phyloP scores from a whole-genome alignment of 176 grass and related monocot species.

The Hordeum vulgare region MorexV3_pseudomolecules_assembly NC_058522.1:513149229-513149728 shows the following conservation, averaged over 20 bases:
- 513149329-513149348: constrained; percentile 1
- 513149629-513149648: constrained; percentile 17
- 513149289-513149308: not conserved
- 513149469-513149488: constrained; percentile 11
- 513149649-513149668: not conserved
- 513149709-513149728: not conserved
- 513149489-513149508: not conserved
- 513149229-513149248: constrained; percentile 24
- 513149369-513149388: constrained; percentile 20
- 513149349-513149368: not conserved
- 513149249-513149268: constrained; percentile 21
- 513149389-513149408: not conserved
- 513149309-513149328: not conserved
- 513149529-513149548: constrained; percentile 42
- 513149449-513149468: not conserved
- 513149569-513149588: constrained; percentile 31
- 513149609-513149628: constrained; percentile 6
- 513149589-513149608: constrained; percentile 19
- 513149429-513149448: not conserved
- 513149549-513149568: constrained; percentile 21
- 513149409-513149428: not conserved
- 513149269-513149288: not conserved
- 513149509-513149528: constrained; percentile 29
- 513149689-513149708: not conserved
- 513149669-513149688: not conserved